Evolutionary conservation across 768 basidiomycete genomes (phyloP).

Genomic region (Lentinus tigrinus): DNA sequence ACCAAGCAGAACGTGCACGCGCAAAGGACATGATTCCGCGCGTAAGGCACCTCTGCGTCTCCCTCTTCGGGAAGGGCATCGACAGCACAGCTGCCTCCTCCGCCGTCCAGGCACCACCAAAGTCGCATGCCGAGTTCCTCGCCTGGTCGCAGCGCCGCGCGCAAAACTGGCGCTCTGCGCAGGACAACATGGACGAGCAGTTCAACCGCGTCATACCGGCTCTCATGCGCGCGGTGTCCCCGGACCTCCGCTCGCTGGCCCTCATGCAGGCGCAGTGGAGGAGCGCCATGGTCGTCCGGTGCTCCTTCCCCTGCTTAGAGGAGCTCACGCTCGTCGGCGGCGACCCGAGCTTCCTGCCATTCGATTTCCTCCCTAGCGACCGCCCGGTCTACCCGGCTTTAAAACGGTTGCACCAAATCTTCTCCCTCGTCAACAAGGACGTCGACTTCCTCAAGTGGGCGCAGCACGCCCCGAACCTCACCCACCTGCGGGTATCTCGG

Average conservation of each 20-base stretch:
- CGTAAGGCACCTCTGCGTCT: conserved; percentile 15
- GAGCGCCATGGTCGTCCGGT: conserved; percentile 5
- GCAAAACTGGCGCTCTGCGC: conserved; percentile 9
- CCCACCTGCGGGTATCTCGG: conserved; percentile 16
- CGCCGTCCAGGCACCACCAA: background rate
- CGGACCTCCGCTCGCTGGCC: conserved; percentile 11
- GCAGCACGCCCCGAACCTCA: conserved; percentile 12
- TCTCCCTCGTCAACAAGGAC: conserved; percentile 6
- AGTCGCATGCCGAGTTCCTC: conserved; percentile 10
- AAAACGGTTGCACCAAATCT: conserved; percentile 16
- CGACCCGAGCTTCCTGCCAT: conserved; percentile 17
- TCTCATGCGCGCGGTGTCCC: conserved; percentile 14
- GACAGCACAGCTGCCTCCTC: background rate
- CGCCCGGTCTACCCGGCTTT: conserved; percentile 10
- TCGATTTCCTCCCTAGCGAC: conserved; percentile 3
- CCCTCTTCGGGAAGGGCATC: conserved; percentile 5
- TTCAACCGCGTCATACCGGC: conserved; percentile 10
- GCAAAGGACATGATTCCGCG: conserved; percentile 10
- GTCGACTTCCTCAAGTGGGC: conserved; percentile 17
- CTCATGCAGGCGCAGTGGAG: conserved; percentile 16
- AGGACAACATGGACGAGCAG: conserved; percentile 14
- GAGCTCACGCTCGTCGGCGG: conserved; percentile 15
- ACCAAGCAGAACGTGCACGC: conserved; percentile 8
- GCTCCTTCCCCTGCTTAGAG: conserved; percentile 7
- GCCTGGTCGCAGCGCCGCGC: conserved; percentile 9